Conservation (phyloP, 176 grass and related monocot species). For the Hordeum marinum region DNA sequence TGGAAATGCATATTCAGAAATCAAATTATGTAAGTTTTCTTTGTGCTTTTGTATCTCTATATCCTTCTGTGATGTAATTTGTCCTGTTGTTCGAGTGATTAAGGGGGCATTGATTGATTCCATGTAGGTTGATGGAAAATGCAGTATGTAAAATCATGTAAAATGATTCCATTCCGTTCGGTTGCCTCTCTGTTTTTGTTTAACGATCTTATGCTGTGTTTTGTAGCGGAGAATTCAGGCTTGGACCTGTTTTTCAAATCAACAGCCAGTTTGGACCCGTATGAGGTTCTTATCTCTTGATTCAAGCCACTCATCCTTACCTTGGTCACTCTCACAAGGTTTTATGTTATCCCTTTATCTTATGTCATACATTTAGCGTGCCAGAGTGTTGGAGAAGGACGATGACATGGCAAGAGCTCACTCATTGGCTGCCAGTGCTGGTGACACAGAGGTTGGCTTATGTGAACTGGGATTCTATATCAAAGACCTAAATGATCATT, state of each 20-base stretch:
- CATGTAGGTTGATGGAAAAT: neutral
- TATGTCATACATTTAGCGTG: slow-evolving; percentile 47
- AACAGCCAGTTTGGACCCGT: slow-evolving; percentile 51
- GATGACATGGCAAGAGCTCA: slow-evolving; percentile 79
- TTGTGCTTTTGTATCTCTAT: neutral
- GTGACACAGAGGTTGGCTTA: slow-evolving; percentile 62
- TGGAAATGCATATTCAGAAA: slow-evolving; percentile 58
- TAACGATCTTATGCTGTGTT: neutral
- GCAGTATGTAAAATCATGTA: neutral
- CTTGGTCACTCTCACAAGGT: neutral
- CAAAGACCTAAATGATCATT: neutral
- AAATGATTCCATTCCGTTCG: neutral
- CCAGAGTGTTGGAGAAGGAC: slow-evolving; percentile 62
- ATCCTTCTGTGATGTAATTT: neutral
- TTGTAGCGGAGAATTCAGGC: slow-evolving; percentile 56
- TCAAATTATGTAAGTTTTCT: slow-evolving; percentile 42
- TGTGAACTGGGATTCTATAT: neutral
- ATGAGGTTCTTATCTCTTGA: slow-evolving; percentile 45
- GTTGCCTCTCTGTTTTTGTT: too few relatives aligned
- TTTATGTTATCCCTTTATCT: neutral
- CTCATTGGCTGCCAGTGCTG: slow-evolving; percentile 64
- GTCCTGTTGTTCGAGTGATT: neutral
- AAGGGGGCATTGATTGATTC: neutral
- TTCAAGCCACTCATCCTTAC: neutral
- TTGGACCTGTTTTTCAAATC: slow-evolving; percentile 59